These are phyloP conservation scores for Haematococcus lacustris DNA, from an alignment of 139 green algal genomes.

Conservation along the genomic window DNA sequence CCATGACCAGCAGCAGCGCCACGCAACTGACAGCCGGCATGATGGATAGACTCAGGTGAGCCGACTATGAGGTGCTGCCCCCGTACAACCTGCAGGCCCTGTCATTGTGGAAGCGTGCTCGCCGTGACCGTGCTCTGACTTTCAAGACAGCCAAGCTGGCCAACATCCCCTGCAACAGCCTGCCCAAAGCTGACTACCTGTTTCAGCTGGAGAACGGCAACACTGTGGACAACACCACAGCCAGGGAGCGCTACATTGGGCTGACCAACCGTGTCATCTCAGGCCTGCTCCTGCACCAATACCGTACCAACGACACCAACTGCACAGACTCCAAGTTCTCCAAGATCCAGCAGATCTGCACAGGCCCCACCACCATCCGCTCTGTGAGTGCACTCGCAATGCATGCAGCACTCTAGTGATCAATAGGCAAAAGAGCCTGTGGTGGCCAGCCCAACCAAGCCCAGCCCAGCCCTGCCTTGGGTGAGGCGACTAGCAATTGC, in stretches of 20 bases:
- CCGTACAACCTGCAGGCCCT: slow-evolving; percentile 38
- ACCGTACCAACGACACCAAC: slow-evolving; percentile 41
- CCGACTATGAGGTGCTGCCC: too few species aligned
- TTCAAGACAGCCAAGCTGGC: slow-evolving; percentile 44
- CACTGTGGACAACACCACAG: slow-evolving; percentile 19
- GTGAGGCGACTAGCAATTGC: too few species aligned
- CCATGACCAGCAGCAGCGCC: too few species aligned
- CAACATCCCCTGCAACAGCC: slow-evolving; percentile 41
- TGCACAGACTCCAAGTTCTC: slow-evolving; percentile 61
- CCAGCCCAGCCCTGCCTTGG: too few species aligned
- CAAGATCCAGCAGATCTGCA: slow-evolving; percentile 58
- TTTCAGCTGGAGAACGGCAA: slow-evolving; percentile 61
- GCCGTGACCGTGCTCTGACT: slow-evolving; percentile 24
- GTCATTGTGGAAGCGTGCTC: slow-evolving; percentile 55
- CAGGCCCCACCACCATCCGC: slow-evolving; percentile 15
- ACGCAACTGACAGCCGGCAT: too few species aligned
- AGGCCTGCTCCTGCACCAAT: slow-evolving; percentile 65
- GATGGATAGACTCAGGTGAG: too few species aligned
- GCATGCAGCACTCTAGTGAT: too few species aligned
- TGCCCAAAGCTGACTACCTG: slow-evolving; percentile 15
- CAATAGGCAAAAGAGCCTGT: too few species aligned
- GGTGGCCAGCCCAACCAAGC: too few species aligned
- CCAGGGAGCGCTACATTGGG: slow-evolving; percentile 50
- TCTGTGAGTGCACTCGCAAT: too few species aligned
- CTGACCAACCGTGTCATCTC: slow-evolving; percentile 65